phyloP scores from a whole-genome alignment of 306 rosid genomes.

The Comarum palustre region DNA sequence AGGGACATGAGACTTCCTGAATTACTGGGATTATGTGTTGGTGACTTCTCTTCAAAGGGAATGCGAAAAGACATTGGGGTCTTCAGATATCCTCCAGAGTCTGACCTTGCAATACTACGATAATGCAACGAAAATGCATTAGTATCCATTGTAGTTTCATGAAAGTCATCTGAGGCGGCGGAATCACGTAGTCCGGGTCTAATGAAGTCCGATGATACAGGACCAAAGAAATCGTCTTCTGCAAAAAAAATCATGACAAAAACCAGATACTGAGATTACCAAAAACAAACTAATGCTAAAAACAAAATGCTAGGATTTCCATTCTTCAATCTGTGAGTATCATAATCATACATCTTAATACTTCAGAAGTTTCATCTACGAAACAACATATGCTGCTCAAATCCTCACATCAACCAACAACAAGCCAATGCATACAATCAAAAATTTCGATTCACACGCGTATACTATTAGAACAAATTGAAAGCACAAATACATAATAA shows the following conservation, averaged over 20 bases:
- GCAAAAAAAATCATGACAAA: conserved; percentile 24
- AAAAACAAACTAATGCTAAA: not conserved
- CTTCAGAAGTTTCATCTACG: not conserved
- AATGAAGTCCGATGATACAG: conserved; percentile 75
- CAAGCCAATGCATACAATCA: not conserved
- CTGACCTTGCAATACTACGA: conserved; percentile 78
- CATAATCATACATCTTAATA: not conserved
- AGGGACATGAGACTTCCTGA: conserved; percentile 66
- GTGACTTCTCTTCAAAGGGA: conserved; percentile 48
- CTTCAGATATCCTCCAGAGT: conserved; percentile 61
- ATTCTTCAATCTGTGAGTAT: not conserved
- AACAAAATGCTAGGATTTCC: not conserved
- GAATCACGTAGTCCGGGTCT: conserved; percentile 71
- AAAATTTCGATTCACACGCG: not conserved
- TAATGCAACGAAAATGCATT: conserved; percentile 90
- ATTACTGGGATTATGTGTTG: conserved; percentile 32
- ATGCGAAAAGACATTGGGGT: conserved; percentile 55
- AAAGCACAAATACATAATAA: not conserved
- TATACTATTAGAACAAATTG: not conserved
- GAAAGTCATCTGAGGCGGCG: conserved; percentile 54
- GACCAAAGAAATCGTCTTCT: conserved; percentile 77
- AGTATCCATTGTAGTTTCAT: conserved; percentile 83
- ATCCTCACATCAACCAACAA: not conserved
- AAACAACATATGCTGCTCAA: not conserved
- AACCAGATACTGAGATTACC: not conserved